These are phyloP conservation scores for Colletotrichum graminicola DNA, from an alignment of 2,329 filamentous ascomycete species.

Conservation along the genomic window DNA sequence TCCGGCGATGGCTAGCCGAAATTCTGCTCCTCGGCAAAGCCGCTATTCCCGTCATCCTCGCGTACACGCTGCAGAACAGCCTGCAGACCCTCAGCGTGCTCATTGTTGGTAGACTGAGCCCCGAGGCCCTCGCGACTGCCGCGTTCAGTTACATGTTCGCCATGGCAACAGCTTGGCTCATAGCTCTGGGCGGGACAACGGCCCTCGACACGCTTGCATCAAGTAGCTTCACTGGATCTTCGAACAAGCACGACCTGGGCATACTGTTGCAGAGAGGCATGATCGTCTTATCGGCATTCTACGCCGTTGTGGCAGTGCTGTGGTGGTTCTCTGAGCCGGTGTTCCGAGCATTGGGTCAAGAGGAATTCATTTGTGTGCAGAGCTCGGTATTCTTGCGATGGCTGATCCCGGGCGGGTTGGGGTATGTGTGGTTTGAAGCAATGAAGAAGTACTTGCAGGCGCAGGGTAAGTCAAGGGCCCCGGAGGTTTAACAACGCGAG, in stretches of 20 bases:
- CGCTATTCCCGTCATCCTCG: conserved; percentile 83
- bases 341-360: conserved; percentile 81
- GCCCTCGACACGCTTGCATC: conserved; percentile 88
- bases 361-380: conserved; percentile 80
- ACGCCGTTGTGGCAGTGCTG: conserved; percentile 77
- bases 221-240: conserved; percentile 83
- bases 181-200: conserved; percentile 86
- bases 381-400: conserved; percentile 79
- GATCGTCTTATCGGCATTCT: conserved; percentile 78
- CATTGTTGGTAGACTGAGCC: conserved; percentile 82
- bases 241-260: conserved; percentile 82
- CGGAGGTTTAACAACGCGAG: conserved; percentile 20
- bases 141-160: conserved; percentile 96
- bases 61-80: conserved; percentile 88
- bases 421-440: conserved; percentile 89
- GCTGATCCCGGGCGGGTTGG: conserved; percentile 83
- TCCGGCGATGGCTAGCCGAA: conserved; percentile 57
- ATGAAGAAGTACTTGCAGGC: conserved; percentile 92
- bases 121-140: conserved; percentile 83
- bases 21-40: conserved; percentile 76
- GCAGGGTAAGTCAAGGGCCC: conserved; percentile 71
- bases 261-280: conserved; percentile 83
- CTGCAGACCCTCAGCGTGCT: conserved; percentile 86
- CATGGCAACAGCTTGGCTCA: conserved; percentile 89
- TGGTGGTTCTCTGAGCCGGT: conserved; percentile 82